Conservation (phyloP, 768 basidiomycete species). For the Asterophora lycoperdoides region DNA sequence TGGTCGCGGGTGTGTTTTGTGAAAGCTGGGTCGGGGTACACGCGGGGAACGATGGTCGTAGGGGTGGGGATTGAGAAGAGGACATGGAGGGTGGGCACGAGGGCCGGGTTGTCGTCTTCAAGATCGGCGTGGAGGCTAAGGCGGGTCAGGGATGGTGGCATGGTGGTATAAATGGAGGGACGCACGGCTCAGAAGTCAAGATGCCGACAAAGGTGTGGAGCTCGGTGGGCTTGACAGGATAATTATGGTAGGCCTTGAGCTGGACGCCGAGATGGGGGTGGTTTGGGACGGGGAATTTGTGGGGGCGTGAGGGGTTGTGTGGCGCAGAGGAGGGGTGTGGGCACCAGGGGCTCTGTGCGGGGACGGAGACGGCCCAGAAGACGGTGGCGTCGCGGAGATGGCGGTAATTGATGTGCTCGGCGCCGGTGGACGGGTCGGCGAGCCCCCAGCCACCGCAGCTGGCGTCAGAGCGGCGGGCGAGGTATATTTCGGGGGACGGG, state of each 20-base stretch:
- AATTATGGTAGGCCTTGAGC: slow-evolving; percentile 63
- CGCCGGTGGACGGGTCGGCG: slow-evolving; percentile 17
- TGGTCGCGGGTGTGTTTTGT: slow-evolving; percentile 35
- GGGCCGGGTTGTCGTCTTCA: slow-evolving; percentile 32
- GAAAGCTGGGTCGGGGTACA: slow-evolving; percentile 28
- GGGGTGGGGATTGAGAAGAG: slow-evolving; percentile 47
- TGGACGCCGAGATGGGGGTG: slow-evolving; percentile 63
- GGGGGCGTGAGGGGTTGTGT: slow-evolving; percentile 27
- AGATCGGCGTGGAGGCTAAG: slow-evolving; percentile 34
- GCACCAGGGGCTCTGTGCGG: slow-evolving; percentile 63
- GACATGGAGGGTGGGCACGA: slow-evolving; percentile 67
- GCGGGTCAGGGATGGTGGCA: slow-evolving; percentile 9
- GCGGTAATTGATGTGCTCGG: slow-evolving; percentile 35
- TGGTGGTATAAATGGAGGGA: slow-evolving; percentile 15
- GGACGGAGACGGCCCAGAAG: slow-evolving; percentile 73
- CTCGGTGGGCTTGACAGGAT: slow-evolving; percentile 56
- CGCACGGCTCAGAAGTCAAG: slow-evolving; percentile 61
- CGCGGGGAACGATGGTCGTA: slow-evolving; percentile 34
- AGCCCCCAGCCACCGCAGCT: slow-evolving; percentile 77
- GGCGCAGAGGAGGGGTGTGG: slow-evolving; percentile 14
- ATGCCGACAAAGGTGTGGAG: slow-evolving; percentile 70
- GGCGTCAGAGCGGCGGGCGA: slow-evolving; percentile 40
- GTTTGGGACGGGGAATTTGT: slow-evolving; percentile 62
- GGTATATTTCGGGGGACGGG: slow-evolving; percentile 66
- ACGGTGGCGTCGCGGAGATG: slow-evolving; percentile 58